phyloP scores from a whole-genome alignment of 768 basidiomycete genomes.

The Hirschioporus abietinus region DNA sequence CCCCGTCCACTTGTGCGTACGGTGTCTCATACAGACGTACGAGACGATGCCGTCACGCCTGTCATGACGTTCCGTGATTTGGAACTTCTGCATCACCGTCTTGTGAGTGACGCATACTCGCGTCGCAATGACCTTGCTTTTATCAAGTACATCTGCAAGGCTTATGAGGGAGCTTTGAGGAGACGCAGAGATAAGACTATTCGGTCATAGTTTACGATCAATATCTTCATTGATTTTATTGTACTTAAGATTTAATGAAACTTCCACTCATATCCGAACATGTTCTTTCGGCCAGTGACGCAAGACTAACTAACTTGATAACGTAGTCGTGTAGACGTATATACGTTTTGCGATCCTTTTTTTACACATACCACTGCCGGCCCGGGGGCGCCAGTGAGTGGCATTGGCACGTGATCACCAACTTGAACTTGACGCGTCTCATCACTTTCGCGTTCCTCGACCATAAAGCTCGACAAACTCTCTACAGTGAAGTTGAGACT shows the following conservation, averaged over 20 bases:
- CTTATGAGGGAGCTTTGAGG: slow-evolving; percentile 66
- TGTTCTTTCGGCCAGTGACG: too few relatives aligned
- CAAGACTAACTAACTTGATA: too few relatives aligned
- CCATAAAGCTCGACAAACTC: too few relatives aligned
- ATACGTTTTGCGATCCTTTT: too few relatives aligned
- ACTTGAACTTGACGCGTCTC: too few relatives aligned
- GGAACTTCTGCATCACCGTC: slow-evolving; percentile 70
- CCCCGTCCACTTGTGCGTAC: slow-evolving; percentile 68
- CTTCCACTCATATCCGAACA: too few relatives aligned
- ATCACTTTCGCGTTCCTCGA: too few relatives aligned
- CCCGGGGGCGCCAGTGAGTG: too few relatives aligned
- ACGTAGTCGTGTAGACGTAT: too few relatives aligned
- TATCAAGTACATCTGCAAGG: slow-evolving; percentile 66
- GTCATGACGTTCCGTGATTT: slow-evolving; percentile 71
- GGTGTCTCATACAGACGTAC: slow-evolving; percentile 48
- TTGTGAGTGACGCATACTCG: slow-evolving; percentile 40
- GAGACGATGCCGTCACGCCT: slow-evolving; percentile 79
- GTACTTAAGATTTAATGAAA: neutral
- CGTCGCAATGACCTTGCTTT: slow-evolving; percentile 50
- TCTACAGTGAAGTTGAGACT: too few relatives aligned
- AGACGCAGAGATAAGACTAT: slow-evolving; percentile 50
- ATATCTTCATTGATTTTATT: neutral
- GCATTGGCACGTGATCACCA: too few relatives aligned
- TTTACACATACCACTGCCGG: too few relatives aligned
- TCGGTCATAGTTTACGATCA: neutral